Evolutionary conservation across 2,329 filamentous ascomycete species (phyloP).

Genomic region (Falciphora oryzae): DNA sequence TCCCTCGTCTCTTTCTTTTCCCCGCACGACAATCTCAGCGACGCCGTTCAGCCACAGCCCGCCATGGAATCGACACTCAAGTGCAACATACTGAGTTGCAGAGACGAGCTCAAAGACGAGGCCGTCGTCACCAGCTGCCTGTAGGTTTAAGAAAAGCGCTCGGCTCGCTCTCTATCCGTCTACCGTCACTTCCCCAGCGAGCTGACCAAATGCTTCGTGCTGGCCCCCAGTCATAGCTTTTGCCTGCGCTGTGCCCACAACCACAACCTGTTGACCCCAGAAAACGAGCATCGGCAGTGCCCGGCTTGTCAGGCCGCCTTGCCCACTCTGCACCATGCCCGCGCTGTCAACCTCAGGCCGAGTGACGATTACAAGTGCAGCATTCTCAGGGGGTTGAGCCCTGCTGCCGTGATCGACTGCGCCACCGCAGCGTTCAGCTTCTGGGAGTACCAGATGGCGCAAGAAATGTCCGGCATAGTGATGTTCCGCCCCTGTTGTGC

Average conservation of each 20-base stretch:
- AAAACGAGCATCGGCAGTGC: slow-evolving; percentile 51
- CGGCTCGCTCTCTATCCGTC: slow-evolving; percentile 12
- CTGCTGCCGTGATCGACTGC: slow-evolving; percentile 80
- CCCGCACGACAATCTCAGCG: neutral
- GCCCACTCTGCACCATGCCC: slow-evolving; percentile 67
- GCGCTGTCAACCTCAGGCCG: slow-evolving; percentile 65
- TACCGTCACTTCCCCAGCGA: neutral
- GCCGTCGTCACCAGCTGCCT: slow-evolving; percentile 89
- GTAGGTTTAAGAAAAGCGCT: slow-evolving; percentile 32
- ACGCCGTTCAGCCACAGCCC: neutral
- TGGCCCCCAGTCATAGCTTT: slow-evolving; percentile 66
- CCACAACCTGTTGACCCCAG: slow-evolving; percentile 54
- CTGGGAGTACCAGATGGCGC: slow-evolving; percentile 79
- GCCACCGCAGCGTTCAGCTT: slow-evolving; percentile 73
- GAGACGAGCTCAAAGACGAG: slow-evolving; percentile 58
- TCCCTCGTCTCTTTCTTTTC: no score
- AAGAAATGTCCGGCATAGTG: slow-evolving; percentile 60
- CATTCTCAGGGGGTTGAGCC: slow-evolving; percentile 75
- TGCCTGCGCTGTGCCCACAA: slow-evolving; percentile 67
- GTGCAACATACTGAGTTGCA: slow-evolving; percentile 78
- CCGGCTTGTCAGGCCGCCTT: slow-evolving; percentile 70
- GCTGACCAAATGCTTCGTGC: neutral
- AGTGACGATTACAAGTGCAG: slow-evolving; percentile 88
- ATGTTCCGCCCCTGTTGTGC: neutral
- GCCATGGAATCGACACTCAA: slow-evolving; percentile 68